Evolutionary conservation across 192 early-diverging fungal genomes (phyloP), one percentile per base, ranked within the genome.

Genomic region (Linderina pennispora): DNA sequence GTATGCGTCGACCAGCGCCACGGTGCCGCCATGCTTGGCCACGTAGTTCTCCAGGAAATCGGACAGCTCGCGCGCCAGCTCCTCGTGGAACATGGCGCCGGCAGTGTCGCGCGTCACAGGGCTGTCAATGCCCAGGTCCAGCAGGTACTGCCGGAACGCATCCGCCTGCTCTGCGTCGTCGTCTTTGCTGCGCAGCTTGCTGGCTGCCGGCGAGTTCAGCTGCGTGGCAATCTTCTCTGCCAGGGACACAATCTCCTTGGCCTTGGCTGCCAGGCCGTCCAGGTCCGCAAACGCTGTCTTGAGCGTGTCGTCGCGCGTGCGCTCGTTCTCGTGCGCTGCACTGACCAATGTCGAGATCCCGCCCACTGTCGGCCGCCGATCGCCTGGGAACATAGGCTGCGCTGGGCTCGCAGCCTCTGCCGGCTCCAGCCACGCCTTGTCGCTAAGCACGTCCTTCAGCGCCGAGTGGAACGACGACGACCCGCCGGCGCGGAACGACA

Each of bases 101-200:
- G 91, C 85, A 8, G 88, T 77, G 65, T 91, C 86, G 82, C 76
- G 86, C 19, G 96, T 98, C 3, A 96, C 90, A 18, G 93, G 93
- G 42, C 79, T 87, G 11, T 83, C 64, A 14, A 98, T 91, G 25
- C 96, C 96, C 33, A 98, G 80, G 45, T 91, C 86, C n/a, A 89
- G 58, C 21, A 96, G 61, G 48, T 90, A 88, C 11, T 60, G 58
- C 37, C 55, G 39, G 39, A 77, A 68, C 28, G 64, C 64, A 31
- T 56, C 41, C 9, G 37, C 53, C 9, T 54, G 61, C 15, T 34
- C 46, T 1, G 49, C 58, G 20, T 36, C 58, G 39, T 60, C 70
- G 31, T 58, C 55, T 17, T 24, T 32, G 25, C 44, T 16, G 36
- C 42, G 55, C 53, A 61, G 55, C 52, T 62, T 59, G 61, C 54